Conservation (phyloP, 768 basidiomycete genomes). For the Phlebiopsis gigantea region DNA sequence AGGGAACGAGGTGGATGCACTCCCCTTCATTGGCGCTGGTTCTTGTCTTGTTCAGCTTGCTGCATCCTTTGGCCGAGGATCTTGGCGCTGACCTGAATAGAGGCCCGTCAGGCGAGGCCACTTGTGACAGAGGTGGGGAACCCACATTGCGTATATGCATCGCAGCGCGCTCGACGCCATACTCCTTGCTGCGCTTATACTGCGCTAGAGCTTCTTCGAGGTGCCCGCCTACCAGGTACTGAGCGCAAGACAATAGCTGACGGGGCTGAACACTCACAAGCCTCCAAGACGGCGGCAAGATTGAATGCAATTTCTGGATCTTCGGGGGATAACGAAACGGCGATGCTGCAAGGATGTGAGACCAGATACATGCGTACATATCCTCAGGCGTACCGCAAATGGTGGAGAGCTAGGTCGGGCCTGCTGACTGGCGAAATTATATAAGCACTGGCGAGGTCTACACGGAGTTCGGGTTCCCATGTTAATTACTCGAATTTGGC, state of each 20-base stretch:
- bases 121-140: constrained; percentile 11
- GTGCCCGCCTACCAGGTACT: constrained; percentile 51
- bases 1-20: not conserved
- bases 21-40: constrained; percentile 6
- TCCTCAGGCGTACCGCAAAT: constrained; percentile 55
- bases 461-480: too few species aligned
- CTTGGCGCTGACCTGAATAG: constrained; percentile 69
- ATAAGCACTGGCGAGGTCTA: constrained; percentile 79
- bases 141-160: constrained; percentile 80
- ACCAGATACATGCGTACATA: constrained; percentile 28
- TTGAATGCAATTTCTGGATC: constrained; percentile 93
- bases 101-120: constrained; percentile 11
- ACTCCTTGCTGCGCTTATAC: constrained; percentile 74
- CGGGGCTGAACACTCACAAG: constrained; percentile 44
- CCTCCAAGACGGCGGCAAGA: constrained; percentile 86
- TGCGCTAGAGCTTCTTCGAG: constrained; percentile 77
- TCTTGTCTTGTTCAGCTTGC: constrained; percentile 10
- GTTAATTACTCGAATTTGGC: not conserved
- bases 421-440: constrained; percentile 74
- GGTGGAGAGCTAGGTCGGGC: constrained; percentile 83
- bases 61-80: constrained; percentile 61
- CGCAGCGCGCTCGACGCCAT: constrained; percentile 76
- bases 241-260: not conserved
- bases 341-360: constrained; percentile 48
- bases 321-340: constrained; percentile 76